A percentile compares a stretch with the other conserved stretches of the same genome.
Evolutionary conservation across 306 rosid genomes (phyloP).

Genomic region (Gastrolobium bilobum): DNA sequence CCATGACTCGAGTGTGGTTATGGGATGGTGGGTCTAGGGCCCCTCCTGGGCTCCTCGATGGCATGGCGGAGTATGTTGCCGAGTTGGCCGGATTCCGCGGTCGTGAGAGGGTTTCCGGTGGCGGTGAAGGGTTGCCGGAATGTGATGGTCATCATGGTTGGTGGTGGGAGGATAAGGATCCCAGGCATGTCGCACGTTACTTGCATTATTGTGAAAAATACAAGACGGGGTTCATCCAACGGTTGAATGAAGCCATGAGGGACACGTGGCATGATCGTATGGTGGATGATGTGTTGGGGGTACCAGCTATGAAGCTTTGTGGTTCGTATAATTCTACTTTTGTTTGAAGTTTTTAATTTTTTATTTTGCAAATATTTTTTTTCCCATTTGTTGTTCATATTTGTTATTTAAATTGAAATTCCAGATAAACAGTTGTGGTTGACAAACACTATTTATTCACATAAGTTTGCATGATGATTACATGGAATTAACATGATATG

Average conservation of each 20-base stretch:
- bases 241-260: slow-evolving; percentile 65
- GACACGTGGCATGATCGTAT: slow-evolving; percentile 66
- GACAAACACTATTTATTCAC: not conserved
- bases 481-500: slow-evolving; percentile 16
- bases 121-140: not conserved
- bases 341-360: not conserved
- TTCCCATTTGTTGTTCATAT: slow-evolving; percentile 16
- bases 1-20: slow-evolving; percentile 69
- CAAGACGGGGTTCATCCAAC: slow-evolving; percentile 72
- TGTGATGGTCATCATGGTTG: slow-evolving; percentile 30
- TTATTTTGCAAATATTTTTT: slow-evolving; percentile 16
- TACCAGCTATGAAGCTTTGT: slow-evolving; percentile 51
- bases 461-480: not conserved
- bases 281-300: slow-evolving; percentile 59
- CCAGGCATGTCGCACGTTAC: slow-evolving; percentile 51
- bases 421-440: not conserved
- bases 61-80: slow-evolving; percentile 65
- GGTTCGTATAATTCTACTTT: slow-evolving; percentile 42
- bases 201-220: slow-evolving; percentile 55
- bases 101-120: not conserved
- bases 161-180: slow-evolving; percentile 72
- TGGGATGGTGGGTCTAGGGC: slow-evolving; percentile 61
- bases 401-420: slow-evolving; percentile 16
- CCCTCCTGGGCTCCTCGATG: slow-evolving; percentile 61
- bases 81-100: slow-evolving; percentile 53